Evolutionary conservation across 306 rosid genomes (phyloP).

Genomic region (apple (Malus domestica)): ASM211411v1 NC_041802.1:8684501-8685000

Average conservation of each 20-base stretch:
- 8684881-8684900: slow-evolving; percentile 88
- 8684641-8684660: neutral
- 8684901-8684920: slow-evolving; percentile 96
- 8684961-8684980: neutral
- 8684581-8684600: neutral
- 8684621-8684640: neutral
- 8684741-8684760: slow-evolving; percentile 97
- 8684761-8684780: slow-evolving; percentile 27
- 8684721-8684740: slow-evolving; percentile 90
- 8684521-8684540: neutral
- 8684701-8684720: slow-evolving; percentile 94
- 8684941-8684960: neutral
- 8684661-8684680: neutral
- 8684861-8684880: slow-evolving; percentile 98
- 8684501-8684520: neutral
- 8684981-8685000: too few relatives aligned
- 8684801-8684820: slow-evolving; percentile 3
- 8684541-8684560: neutral
- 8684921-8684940: slow-evolving; percentile 60
- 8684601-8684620: neutral
- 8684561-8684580: neutral
- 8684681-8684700: slow-evolving; percentile 24
- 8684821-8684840: neutral
- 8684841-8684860: slow-evolving; percentile 55
- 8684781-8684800: slow-evolving; percentile 1